These are phyloP conservation scores for Hanseniaspora nectarophila DNA, from an alignment of 805 yeast species.

Conservation along the genomic window DNA sequence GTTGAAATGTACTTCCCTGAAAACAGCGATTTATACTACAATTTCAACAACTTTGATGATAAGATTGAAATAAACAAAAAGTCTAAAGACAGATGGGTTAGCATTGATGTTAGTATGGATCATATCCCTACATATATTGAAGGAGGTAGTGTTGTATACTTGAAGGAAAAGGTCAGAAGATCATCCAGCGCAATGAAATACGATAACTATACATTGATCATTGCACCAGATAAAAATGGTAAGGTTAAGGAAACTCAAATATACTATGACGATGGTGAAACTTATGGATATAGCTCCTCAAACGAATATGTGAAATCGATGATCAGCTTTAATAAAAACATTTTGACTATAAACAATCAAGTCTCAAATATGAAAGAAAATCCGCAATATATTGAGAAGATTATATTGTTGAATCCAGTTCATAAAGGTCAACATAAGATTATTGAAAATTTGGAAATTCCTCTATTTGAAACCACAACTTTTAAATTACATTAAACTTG, in stretches of 20 bases:
- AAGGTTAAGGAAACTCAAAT: constrained; percentile 44
- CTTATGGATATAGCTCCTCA: constrained; percentile 39
- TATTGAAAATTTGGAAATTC: constrained; percentile 43
- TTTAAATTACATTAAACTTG: constrained; percentile 19
- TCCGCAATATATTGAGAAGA: constrained; percentile 11
- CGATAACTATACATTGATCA: constrained; percentile 70
- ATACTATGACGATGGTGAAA: constrained; percentile 78
- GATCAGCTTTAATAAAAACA: constrained; percentile 31
- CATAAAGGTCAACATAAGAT: constrained; percentile 17
- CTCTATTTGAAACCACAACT: constrained; percentile 38
- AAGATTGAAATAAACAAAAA: constrained; percentile 30
- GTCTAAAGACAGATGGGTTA: constrained; percentile 20
- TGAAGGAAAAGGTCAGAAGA: constrained; percentile 66
- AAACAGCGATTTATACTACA: constrained; percentile 41
- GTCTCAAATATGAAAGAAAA: background rate
- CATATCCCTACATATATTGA: constrained; percentile 60
- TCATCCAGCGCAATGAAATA: constrained; percentile 59
- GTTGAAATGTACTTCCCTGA: constrained; percentile 34
- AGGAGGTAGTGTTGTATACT: constrained; percentile 66
- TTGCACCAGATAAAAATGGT: constrained; percentile 43
- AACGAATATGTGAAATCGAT: constrained; percentile 40
- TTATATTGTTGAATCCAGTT: constrained; percentile 2
- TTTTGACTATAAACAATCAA: constrained; percentile 19
- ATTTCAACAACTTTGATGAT: constrained; percentile 33
- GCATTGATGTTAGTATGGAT: constrained; percentile 36